Base-by-base conservation (phyloP, 1,139 yeast genomes). In the Lipomyces yarrowii region DNA sequence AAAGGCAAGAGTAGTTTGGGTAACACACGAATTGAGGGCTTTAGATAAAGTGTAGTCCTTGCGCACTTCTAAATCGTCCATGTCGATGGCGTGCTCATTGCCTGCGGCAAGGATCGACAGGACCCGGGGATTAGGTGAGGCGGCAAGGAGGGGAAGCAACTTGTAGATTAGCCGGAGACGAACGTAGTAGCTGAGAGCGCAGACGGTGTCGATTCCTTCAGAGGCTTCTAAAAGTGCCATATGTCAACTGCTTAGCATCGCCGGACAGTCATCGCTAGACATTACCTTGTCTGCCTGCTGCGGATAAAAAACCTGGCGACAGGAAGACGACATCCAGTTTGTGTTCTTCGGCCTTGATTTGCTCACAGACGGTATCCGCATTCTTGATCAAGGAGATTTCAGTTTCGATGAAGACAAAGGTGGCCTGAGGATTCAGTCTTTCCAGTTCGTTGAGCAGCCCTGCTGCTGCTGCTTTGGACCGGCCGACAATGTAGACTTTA, bases 401-500 rank as follows among this genome's bases (percentile, higher is more conserved):
- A 39, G 69, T 68, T 62, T 71, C 59, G 60, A 76, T 59, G 67
- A 76, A 76, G 51, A 73, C 60, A 56, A 66, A 71, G 21, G 62
- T 70, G 8, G 75, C 73, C 7, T 62, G 59, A 37, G 70, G 59
- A 59, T 76, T 76, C 63, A 76, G 61, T 39, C 68, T 60, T 51
- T 69, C 70, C 61, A 76, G 70, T 32, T 72, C 67, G 18, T 56
- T 60, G 13, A 72, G 48, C 2, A 76, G 71, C 13, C 60, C 42
- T 6, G 67, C 65, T 2, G 75, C 79, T 10, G 74, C 67, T 4
- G 59, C 67, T 59, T 67, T 71, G 62, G 69, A 73, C 33, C 79
- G 72, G 1, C 79, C 79, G 15, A 75, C 70, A 59, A 77, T 69
- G 69, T 77, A 76, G 18, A 75, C 67, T 2, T 73, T 73, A 15